Evolutionary conservation across 2,329 filamentous ascomycete species (phyloP).

Genomic region (Exophiala spinifera): DNA sequence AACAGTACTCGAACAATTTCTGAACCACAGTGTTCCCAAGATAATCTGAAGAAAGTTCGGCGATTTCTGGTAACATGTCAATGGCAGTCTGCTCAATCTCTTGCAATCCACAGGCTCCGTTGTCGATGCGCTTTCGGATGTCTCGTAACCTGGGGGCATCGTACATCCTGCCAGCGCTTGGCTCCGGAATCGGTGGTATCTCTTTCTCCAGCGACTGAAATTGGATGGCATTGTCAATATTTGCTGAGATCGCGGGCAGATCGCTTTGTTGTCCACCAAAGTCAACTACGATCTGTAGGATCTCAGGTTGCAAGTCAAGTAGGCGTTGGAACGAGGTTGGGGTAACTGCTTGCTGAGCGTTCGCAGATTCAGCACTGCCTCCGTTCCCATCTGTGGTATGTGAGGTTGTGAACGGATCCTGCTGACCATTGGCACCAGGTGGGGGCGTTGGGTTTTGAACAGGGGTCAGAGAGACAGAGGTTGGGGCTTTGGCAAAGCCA

Average conservation of each 20-base stretch:
- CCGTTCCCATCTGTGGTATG: constrained; percentile 33
- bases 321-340: constrained; percentile 56
- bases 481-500: constrained; percentile 95
- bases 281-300: constrained; percentile 79
- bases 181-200: constrained; percentile 84
- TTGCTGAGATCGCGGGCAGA: constrained; percentile 65
- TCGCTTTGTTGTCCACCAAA: constrained; percentile 85
- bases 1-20: constrained; percentile 96
- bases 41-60: constrained; percentile 91
- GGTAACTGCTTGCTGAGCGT: constrained; percentile 20
- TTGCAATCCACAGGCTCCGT: constrained; percentile 76
- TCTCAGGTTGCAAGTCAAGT: constrained; percentile 74
- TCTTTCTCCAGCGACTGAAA: constrained; percentile 73
- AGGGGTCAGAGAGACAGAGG: constrained; percentile 74
- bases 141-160: constrained; percentile 93
- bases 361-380: constrained; percentile 28
- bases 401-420: constrained; percentile 21
- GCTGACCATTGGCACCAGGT: constrained; percentile 57
- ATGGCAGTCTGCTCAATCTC: constrained; percentile 92
- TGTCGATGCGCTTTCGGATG: constrained; percentile 96
- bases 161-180: constrained; percentile 81
- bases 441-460: constrained; percentile 88
- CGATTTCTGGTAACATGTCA: constrained; percentile 94
- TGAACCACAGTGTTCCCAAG: constrained; percentile 99
- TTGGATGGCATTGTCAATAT: constrained; percentile 72